Evolutionary conservation across 352 stramenopile species (phyloP), one percentile per base, ranked within the genome.

Genomic region (Peronosclerospora sorghi): DNA sequence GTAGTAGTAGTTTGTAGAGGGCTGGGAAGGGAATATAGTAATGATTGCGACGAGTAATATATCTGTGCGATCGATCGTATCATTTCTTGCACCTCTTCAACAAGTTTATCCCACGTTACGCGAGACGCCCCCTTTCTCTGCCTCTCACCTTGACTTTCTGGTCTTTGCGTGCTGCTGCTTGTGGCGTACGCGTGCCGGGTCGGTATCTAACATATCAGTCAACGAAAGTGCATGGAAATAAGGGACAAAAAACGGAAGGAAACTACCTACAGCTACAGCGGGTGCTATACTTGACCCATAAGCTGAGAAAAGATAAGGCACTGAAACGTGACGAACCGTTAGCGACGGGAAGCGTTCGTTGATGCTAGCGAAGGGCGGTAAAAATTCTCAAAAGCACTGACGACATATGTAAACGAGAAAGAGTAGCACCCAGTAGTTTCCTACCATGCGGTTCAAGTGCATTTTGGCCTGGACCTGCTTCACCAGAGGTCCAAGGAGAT

Each of bases 161-260:
- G n/a, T n/a, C n/a, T n/a, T n/a, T n/a, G 50, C 51, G 43, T 61
- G 43, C 30, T 85, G 74, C 57, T 86, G 74, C 44, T 67, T 45
- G 14, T 65, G 41, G 15, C 74, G 68, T 40, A 86, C 59, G 24
- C 69, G 72, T 10, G 65, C 56, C n/a, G 67, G 65, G 58, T 84
- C 71, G 47, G n/a, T n/a, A n/a, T n/a, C n/a, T n/a, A n/a, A n/a
- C n/a, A n/a, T n/a, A n/a, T 21, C 40, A 45, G 32, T 34, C 23
- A 39, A 27, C 35, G 20, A 44, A 39, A 49, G 18, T 43, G 9
- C 29, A 49, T 6, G 26, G 21, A 14, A 12, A 18, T 29, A 48
- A 29, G 29, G 23, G 54, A 50, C n/a, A n/a, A n/a, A n/a, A n/a
- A n/a, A n/a, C n/a, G n/a, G n/a, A n/a, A n/a, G n/a, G n/a, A n/a